These are phyloP conservation scores for Starmerella apis DNA, from an alignment of 805 yeast genomes.

Conservation along the genomic window DNA sequence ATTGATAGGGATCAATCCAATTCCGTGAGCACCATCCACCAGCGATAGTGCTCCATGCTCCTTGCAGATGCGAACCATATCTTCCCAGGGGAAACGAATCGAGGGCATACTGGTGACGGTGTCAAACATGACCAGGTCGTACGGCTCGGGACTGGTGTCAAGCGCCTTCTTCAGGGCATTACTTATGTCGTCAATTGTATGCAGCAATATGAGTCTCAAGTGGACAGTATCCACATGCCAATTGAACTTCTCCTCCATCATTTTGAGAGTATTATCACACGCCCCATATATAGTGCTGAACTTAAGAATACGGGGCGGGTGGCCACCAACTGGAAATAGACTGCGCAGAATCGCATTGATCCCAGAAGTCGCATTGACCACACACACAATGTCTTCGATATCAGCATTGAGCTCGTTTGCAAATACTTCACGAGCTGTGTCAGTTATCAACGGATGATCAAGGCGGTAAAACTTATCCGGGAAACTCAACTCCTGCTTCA, in stretches of 20 bases:
- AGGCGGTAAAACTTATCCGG: conserved; percentile 41
- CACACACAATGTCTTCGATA: conserved; percentile 42
- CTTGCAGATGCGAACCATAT: conserved; percentile 39
- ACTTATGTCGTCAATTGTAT: conserved; percentile 39
- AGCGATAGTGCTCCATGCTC: conserved; percentile 42
- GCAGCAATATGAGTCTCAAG: conserved; percentile 32
- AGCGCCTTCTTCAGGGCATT: conserved; percentile 29
- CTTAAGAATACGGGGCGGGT: conserved; percentile 33
- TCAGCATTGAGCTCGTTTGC: conserved; percentile 42
- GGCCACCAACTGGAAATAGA: conserved; percentile 42
- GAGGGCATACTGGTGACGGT: conserved; percentile 60
- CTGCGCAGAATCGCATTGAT: conserved; percentile 49
- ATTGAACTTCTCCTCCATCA: conserved; percentile 25
- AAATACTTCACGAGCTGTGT: conserved; percentile 30
- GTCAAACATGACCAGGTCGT: conserved; percentile 37
- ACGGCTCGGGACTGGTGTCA: conserved; percentile 24
- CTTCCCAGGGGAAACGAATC: conserved; percentile 45
- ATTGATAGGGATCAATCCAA: conserved; percentile 37
- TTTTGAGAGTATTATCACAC: conserved; percentile 40
- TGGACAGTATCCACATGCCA: conserved; percentile 30
- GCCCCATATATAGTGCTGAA: conserved; percentile 46
- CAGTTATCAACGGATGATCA: conserved; percentile 24
- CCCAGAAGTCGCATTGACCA: conserved; percentile 51
- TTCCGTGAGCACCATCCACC: conserved; percentile 65
- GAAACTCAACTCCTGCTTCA: conserved; percentile 30